Evolutionary conservation across 164 flowering plant species (phyloP).

Genomic region (Nymphaea colorata): DNA sequence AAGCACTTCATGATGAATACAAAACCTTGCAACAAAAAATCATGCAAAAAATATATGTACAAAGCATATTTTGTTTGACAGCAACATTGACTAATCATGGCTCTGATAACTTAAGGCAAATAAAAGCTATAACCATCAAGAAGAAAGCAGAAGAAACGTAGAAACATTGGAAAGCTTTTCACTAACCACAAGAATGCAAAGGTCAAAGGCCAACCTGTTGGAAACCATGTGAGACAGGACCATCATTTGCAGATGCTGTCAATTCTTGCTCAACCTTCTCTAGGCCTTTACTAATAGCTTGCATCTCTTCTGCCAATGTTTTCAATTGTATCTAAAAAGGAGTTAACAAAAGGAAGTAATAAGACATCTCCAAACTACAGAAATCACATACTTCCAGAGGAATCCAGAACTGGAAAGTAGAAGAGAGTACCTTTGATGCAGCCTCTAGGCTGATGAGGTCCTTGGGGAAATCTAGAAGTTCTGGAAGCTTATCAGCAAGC

Average conservation of each 20-base stretch:
- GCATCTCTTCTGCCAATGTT: constrained; percentile 97
- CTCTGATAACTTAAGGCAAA: too few relatives aligned
- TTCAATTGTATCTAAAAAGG: constrained; percentile 77
- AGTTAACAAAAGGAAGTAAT: constrained; percentile 1
- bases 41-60: too few relatives aligned
- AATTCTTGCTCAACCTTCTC: constrained; percentile 94
- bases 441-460: constrained; percentile 78
- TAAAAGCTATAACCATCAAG: too few relatives aligned
- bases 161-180: too few relatives aligned
- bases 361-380: too few relatives aligned
- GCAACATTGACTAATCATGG: too few relatives aligned
- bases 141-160: too few relatives aligned
- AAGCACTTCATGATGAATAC: too few relatives aligned
- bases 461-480: constrained; percentile 75
- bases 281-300: constrained; percentile 92
- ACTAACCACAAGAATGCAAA: too few relatives aligned
- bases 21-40: too few relatives aligned
- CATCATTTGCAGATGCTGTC: constrained; percentile 82
- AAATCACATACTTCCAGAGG: too few relatives aligned
- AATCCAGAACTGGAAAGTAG: background rate
- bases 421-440: constrained; percentile 67
- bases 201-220: constrained; percentile 31
- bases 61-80: too few relatives aligned
- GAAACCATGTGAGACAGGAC: constrained; percentile 62
- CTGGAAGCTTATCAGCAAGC: constrained; percentile 76